These are phyloP conservation scores for Abrus precatorius DNA, from an alignment of 306 rosid species.

Conservation along the genomic window DNA sequence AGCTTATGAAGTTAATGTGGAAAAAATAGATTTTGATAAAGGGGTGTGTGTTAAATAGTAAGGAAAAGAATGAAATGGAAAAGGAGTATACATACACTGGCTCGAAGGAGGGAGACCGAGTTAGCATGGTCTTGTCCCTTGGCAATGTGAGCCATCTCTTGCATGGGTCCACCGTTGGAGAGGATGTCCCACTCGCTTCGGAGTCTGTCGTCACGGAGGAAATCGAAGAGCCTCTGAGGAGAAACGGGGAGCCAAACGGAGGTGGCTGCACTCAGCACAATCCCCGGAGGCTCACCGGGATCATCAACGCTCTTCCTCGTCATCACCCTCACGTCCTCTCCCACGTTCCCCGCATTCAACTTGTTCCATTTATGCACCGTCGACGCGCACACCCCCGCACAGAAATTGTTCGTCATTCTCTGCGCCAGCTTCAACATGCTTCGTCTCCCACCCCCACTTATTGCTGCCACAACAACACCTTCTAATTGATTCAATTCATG, in stretches of 20 bases:
- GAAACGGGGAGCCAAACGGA: constrained; percentile 86
- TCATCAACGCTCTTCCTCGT: constrained; percentile 88
- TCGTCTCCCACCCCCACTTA: constrained; percentile 68
- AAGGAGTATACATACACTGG: constrained; percentile 61
- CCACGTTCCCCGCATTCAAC: constrained; percentile 67
- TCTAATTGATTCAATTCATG: too few relatives aligned
- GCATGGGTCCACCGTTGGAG: constrained; percentile 98
- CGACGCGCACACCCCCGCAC: constrained; percentile 86
- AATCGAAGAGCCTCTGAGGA: constrained; percentile 69
- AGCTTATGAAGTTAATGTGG: neutral
- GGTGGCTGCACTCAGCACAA: constrained; percentile 87
- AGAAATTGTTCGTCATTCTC: constrained; percentile 92
- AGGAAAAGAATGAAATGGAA: neutral
- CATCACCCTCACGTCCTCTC: constrained; percentile 90
- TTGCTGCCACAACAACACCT: constrained; percentile 36
- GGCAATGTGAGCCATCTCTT: constrained; percentile 94
- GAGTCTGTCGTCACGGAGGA: constrained; percentile 81
- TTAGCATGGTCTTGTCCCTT: constrained; percentile 92
- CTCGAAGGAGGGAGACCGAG: constrained; percentile 88
- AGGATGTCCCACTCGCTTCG: constrained; percentile 97
- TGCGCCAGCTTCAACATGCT: constrained; percentile 95
- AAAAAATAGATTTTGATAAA: neutral
- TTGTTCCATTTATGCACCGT: constrained; percentile 92
- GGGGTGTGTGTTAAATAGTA: too few relatives aligned
- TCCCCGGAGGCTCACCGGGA: constrained; percentile 94